phyloP scores from a whole-genome alignment of 1,139 yeast species.

The Hemisphaericaspora xylanilytica region DNA sequence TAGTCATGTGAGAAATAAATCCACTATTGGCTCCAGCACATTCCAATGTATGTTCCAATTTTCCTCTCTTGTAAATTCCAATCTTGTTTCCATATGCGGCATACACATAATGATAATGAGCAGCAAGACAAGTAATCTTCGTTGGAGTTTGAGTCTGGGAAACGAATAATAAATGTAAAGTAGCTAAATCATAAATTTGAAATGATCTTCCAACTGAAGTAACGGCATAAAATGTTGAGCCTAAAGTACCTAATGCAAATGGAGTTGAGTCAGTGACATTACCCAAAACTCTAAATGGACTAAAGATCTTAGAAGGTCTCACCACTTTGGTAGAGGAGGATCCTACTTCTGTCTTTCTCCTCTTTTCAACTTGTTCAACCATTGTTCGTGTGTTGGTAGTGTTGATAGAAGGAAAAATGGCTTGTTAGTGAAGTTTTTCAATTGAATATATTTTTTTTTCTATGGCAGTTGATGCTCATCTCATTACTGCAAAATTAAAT shows the following conservation, averaged over 20 bases:
- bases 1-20: conserved; percentile 48
- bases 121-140: conserved; percentile 67
- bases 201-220: conserved; percentile 88
- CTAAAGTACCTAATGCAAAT: conserved; percentile 84
- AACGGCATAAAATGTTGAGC: conserved; percentile 81
- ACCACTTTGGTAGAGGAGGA: conserved; percentile 2
- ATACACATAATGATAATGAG: conserved; percentile 82
- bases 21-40: conserved; percentile 28
- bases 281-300: conserved; percentile 54
- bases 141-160: conserved; percentile 74
- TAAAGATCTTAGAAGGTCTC: conserved; percentile 36
- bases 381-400: conserved; percentile 13
- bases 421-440: background rate
- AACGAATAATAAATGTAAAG: conserved; percentile 80
- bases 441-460: background rate
- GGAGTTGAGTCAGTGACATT: conserved; percentile 78
- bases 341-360: conserved; percentile 23
- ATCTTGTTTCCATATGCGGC: conserved; percentile 72
- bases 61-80: conserved; percentile 84
- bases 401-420: background rate
- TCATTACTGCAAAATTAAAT: no score
- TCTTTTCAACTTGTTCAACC: conserved; percentile 34
- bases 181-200: conserved; percentile 92
- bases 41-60: conserved; percentile 54
- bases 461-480: background rate